Evolutionary conservation across 768 basidiomycete genomes (phyloP).

Genomic region (Rhizopogon vulgaris): DNA sequence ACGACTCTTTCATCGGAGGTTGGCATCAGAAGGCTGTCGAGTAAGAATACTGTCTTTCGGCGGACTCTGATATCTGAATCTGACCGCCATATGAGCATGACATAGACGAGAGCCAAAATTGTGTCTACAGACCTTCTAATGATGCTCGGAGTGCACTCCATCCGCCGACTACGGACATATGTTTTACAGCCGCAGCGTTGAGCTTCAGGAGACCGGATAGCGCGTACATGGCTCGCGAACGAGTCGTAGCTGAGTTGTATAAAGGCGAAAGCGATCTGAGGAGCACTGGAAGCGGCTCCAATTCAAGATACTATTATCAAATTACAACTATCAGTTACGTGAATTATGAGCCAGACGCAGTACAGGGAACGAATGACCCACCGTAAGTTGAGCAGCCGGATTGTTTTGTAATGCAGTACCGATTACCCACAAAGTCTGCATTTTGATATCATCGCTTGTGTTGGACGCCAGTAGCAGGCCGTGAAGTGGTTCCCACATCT

Average conservation of each 20-base stretch:
- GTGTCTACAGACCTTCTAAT: constrained; percentile 46
- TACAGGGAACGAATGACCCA: constrained; percentile 29
- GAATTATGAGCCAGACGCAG: neutral
- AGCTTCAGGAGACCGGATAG: constrained; percentile 78
- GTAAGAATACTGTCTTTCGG: constrained; percentile 72
- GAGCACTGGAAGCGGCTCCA: constrained; percentile 62
- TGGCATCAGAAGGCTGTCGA: constrained; percentile 64
- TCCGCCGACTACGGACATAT: constrained; percentile 46
- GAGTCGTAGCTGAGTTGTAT: constrained; percentile 43
- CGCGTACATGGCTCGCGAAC: constrained; percentile 80
- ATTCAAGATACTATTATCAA: constrained; percentile 46
- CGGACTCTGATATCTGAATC: constrained; percentile 77
- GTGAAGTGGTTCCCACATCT: constrained; percentile 77
- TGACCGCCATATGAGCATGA: constrained; percentile 19
- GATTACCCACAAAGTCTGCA: constrained; percentile 76
- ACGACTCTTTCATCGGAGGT: constrained; percentile 12
- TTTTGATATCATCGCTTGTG: constrained; percentile 54
- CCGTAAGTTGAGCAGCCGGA: constrained; percentile 72
- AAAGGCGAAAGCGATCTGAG: constrained; percentile 55
- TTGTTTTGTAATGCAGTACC: constrained; percentile 92
- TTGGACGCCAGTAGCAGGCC: constrained; percentile 47
- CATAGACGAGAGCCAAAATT: neutral
- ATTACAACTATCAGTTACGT: constrained; percentile 3
- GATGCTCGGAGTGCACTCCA: constrained; percentile 58
- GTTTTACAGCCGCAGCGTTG: constrained; percentile 57